Evolutionary conservation across 768 basidiomycete species (phyloP).

Genomic region (Lepiota subincarnata): DNA sequence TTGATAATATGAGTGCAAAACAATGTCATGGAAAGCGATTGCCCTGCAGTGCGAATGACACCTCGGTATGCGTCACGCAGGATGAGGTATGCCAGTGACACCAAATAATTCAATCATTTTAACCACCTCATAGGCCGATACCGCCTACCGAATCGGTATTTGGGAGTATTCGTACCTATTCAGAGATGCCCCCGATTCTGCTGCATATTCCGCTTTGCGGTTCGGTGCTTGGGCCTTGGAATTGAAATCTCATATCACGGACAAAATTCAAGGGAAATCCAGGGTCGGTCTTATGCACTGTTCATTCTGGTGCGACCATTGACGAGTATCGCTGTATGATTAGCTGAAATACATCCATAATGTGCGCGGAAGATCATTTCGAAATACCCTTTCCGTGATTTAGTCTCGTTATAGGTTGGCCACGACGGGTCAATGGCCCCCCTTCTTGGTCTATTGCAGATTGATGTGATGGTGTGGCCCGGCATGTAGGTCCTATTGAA

Average conservation of each 20-base stretch:
- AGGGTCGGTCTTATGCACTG: slow-evolving; percentile 21
- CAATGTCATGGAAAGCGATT: slow-evolving; percentile 43
- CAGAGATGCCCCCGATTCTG: slow-evolving; percentile 41
- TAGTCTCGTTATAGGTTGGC: slow-evolving; percentile 28
- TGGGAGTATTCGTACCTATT: slow-evolving; percentile 58
- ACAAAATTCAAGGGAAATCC: slow-evolving; percentile 31
- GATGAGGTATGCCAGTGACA: slow-evolving; percentile 27
- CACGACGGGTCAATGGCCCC: slow-evolving; percentile 49
- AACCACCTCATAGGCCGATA: slow-evolving; percentile 32
- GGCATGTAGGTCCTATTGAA: slow-evolving; percentile 34
- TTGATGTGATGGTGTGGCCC: slow-evolving; percentile 50
- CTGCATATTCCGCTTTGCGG: slow-evolving; percentile 37
- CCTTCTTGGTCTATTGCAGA: slow-evolving; percentile 46
- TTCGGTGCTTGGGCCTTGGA: slow-evolving; percentile 48
- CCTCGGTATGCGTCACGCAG: slow-evolving; percentile 38
- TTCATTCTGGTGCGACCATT: background rate
- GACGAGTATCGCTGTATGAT: background rate
- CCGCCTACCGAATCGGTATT: slow-evolving; percentile 52
- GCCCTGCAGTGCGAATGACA: slow-evolving; percentile 43
- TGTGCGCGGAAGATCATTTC: slow-evolving; percentile 18
- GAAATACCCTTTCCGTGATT: background rate
- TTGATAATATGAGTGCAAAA: slow-evolving; percentile 48
- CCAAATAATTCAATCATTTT: background rate
- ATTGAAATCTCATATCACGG: slow-evolving; percentile 35
- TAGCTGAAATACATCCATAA: slow-evolving; percentile 42